Percentiles rank a stretch among this genome's conserved stretches.
These are phyloP conservation scores for Tetrapisispora fleetii DNA, from an alignment of 805 yeast genomes.

Conservation along the genomic window DNA sequence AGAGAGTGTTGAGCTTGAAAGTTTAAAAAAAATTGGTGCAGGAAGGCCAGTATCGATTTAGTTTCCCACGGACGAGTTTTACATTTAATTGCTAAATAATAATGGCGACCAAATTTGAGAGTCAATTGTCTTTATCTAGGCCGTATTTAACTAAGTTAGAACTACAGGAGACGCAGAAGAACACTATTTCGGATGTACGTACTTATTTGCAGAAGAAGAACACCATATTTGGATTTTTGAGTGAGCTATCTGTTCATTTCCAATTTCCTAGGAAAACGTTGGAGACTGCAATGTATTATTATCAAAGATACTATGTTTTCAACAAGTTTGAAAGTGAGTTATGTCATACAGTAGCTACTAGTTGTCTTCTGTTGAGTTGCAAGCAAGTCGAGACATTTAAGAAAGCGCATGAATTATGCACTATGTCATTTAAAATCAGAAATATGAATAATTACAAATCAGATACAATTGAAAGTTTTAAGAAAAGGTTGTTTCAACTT, in stretches of 20 bases:
- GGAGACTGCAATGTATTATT: constrained; percentile 60
- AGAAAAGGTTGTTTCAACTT: constrained; percentile 44
- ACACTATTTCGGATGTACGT: constrained; percentile 42
- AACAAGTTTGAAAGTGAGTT: constrained; percentile 47
- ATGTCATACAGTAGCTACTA: constrained; percentile 54
- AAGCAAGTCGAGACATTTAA: constrained; percentile 82
- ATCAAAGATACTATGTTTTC: constrained; percentile 61
- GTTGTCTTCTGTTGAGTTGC: constrained; percentile 60
- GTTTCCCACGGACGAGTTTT: not conserved
- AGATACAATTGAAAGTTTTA: constrained; percentile 41
- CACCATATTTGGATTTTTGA: constrained; percentile 44
- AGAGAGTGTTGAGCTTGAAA: too few species aligned
- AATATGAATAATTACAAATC: constrained; percentile 14
- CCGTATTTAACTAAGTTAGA: constrained; percentile 53
- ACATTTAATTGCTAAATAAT: constrained; percentile 4
- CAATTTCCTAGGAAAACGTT: constrained; percentile 64
- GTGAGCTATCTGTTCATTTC: constrained; percentile 41
- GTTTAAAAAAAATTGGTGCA: not conserved
- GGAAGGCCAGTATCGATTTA: not conserved
- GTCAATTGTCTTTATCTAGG: constrained; percentile 36
- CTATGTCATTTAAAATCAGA: constrained; percentile 30
- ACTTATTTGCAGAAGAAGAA: constrained; percentile 43
- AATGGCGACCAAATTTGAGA: constrained; percentile 17
- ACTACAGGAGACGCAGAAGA: constrained; percentile 39
- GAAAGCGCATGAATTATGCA: constrained; percentile 51